A percentile compares a stretch with the other conserved stretches of the same genome.
Evolutionary conservation across 768 basidiomycete species (phyloP).

Genomic region (Paxillus involutus): DNA sequence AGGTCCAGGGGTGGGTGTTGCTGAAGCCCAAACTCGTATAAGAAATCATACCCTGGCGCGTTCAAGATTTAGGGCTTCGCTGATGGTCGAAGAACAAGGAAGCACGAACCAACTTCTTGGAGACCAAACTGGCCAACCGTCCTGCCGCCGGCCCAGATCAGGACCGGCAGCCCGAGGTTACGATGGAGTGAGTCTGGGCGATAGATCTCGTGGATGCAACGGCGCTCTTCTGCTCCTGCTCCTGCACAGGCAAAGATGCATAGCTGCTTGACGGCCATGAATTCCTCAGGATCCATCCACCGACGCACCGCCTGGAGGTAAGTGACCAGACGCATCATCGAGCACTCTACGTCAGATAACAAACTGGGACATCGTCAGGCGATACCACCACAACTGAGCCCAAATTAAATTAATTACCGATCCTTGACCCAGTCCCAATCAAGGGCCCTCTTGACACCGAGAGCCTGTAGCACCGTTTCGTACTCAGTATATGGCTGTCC

Average conservation of each 20-base stretch:
- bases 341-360: background rate
- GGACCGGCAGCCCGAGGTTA: conserved; percentile 71
- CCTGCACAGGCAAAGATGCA: conserved; percentile 5
- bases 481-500: no score
- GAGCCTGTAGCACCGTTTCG: conserved; percentile 50
- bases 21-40: conserved; percentile 63
- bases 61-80: background rate
- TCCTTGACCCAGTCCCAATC: conserved; percentile 70
- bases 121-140: background rate
- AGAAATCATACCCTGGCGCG: conserved; percentile 44
- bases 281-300: background rate
- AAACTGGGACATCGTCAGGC: background rate
- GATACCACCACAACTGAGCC: background rate
- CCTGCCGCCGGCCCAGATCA: conserved; percentile 59
- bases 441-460: conserved; percentile 81
- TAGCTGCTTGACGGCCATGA: background rate
- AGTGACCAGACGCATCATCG: background rate
- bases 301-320: background rate
- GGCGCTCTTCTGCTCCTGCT: background rate
- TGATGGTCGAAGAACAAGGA: background rate
- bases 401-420: background rate
- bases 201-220: conserved; percentile 58
- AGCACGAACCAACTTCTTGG: background rate
- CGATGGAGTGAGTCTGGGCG: conserved; percentile 73
- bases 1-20: conserved; percentile 62